These are phyloP conservation scores for Orbilia oligospora DNA, from an alignment of 2,329 filamentous ascomycete species.

Conservation along the genomic window DNA sequence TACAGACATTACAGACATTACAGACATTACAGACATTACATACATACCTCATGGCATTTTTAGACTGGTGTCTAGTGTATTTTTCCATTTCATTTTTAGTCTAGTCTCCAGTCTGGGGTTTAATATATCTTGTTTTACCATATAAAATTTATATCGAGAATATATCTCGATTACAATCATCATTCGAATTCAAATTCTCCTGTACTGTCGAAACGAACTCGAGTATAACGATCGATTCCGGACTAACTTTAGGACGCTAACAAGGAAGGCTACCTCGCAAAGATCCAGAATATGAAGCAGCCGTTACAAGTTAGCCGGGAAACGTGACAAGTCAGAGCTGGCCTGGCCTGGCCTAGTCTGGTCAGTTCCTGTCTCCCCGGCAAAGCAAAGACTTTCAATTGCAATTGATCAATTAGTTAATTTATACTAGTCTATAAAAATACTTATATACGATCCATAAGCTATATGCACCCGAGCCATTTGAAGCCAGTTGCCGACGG, in stretches of 20 bases:
- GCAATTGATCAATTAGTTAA: too few relatives aligned
- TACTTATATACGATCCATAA: slow-evolving; percentile 9
- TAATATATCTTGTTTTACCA: too few relatives aligned
- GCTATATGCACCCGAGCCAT: slow-evolving; percentile 25
- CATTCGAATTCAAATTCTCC: not conserved
- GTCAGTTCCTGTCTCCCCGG: slow-evolving; percentile 7
- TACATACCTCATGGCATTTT: not conserved
- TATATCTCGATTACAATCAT: too few relatives aligned
- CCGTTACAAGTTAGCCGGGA: slow-evolving; percentile 25
- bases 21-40: too few relatives aligned
- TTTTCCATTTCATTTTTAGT: not conserved
- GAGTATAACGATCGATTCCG: not conserved
- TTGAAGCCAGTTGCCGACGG: slow-evolving; percentile 35
- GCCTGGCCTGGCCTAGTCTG: slow-evolving; percentile 19
- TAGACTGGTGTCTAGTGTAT: not conserved
- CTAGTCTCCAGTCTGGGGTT: not conserved
- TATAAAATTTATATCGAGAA: too few relatives aligned
- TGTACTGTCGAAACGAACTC: too few relatives aligned
- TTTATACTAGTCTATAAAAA: slow-evolving; percentile 33
- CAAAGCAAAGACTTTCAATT: too few relatives aligned
- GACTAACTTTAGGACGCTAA: too few relatives aligned
- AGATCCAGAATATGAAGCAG: slow-evolving; percentile 18
- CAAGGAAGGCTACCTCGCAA: too few relatives aligned
- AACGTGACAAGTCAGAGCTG: slow-evolving; percentile 56
- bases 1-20: too few relatives aligned